These are phyloP conservation scores for Chondrus crispus DNA, from an alignment of 23 red algal species.

Conservation along the genomic window DNA sequence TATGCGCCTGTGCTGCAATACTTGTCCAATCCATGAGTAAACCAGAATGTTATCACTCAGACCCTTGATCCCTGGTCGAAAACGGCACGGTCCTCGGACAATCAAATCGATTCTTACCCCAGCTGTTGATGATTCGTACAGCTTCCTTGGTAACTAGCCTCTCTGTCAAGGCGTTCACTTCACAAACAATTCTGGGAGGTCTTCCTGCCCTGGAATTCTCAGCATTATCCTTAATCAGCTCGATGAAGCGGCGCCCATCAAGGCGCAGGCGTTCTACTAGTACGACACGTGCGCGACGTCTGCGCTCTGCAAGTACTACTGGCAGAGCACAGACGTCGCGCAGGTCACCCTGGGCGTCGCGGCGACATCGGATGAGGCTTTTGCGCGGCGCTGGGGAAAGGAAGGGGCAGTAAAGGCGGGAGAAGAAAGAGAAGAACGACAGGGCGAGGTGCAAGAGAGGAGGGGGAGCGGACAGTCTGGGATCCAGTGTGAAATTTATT, in stretches of 20 bases:
- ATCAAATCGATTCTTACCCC: constrained; percentile 90
- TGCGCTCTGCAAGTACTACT: too few species aligned
- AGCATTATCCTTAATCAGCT: constrained; percentile 76
- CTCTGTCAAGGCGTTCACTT: constrained; percentile 93
- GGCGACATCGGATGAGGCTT: too few species aligned
- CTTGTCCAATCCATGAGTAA: constrained; percentile 79
- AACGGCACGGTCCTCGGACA: constrained; percentile 74
- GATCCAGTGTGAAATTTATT: too few species aligned
- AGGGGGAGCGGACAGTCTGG: too few species aligned
- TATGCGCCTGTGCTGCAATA: constrained; percentile 86
- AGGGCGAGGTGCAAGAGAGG: too few species aligned
- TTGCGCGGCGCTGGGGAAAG: too few species aligned
- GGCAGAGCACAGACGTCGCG: too few species aligned
- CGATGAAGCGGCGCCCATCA: constrained; percentile 68
- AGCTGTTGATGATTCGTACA: constrained; percentile 84
- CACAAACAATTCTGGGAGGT: constrained; percentile 72
- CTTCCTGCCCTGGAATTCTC: constrained; percentile 73
- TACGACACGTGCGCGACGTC: too few species aligned
- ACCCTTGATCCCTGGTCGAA: constrained; percentile 86
- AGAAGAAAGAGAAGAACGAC: too few species aligned
- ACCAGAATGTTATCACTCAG: constrained; percentile 89
- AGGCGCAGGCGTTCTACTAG: too few species aligned
- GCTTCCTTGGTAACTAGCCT: constrained; percentile 62
- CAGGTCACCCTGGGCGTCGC: too few species aligned
- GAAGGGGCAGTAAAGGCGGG: too few species aligned